Evolutionary conservation across 164 flowering plant species (phyloP).

Genomic region (Vitis labrusca): DNA sequence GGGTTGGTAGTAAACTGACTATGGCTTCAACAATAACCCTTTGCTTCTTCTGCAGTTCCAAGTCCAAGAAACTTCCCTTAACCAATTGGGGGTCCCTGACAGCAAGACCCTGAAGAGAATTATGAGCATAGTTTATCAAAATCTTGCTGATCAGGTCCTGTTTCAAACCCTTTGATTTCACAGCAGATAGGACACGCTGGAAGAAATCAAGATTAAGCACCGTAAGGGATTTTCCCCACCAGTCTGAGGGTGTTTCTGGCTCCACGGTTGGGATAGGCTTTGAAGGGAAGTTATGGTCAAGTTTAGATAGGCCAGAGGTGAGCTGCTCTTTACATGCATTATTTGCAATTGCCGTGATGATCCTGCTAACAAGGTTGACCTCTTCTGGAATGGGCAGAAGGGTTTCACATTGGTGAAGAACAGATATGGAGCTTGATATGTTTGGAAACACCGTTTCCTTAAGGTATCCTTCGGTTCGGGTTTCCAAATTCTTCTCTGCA

Average conservation of each 20-base stretch:
- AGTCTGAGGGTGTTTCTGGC: slow-evolving; percentile 67
- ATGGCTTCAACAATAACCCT: slow-evolving; percentile 72
- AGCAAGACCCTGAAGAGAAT: slow-evolving; percentile 64
- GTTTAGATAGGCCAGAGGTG: slow-evolving; percentile 71
- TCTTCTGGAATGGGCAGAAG: slow-evolving; percentile 84
- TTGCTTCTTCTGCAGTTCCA: slow-evolving; percentile 76
- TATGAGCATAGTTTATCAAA: slow-evolving; percentile 77
- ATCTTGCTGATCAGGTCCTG: slow-evolving; percentile 78
- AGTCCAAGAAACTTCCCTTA: slow-evolving; percentile 51
- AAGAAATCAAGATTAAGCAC: slow-evolving; percentile 79
- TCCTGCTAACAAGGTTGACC: slow-evolving; percentile 52
- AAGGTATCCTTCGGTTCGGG: slow-evolving; percentile 56
- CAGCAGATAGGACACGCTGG: slow-evolving; percentile 71
- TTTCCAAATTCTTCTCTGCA: slow-evolving; percentile 75
- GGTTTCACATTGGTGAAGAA: slow-evolving; percentile 72
- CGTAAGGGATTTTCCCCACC: slow-evolving; percentile 90
- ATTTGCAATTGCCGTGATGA: slow-evolving; percentile 68
- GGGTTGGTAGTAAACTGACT: slow-evolving; percentile 73
- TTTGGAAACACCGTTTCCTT: slow-evolving; percentile 67
- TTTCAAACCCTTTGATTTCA: slow-evolving; percentile 82
- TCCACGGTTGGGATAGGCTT: slow-evolving; percentile 40
- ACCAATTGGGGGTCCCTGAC: slow-evolving; percentile 53
- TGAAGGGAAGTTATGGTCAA: slow-evolving; percentile 59
- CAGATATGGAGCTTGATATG: slow-evolving; percentile 73
- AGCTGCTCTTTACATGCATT: slow-evolving; percentile 96